phyloP scores from a whole-genome alignment of 495 filamentous ascomycete species.

The Acidomyces sp. region DNA sequence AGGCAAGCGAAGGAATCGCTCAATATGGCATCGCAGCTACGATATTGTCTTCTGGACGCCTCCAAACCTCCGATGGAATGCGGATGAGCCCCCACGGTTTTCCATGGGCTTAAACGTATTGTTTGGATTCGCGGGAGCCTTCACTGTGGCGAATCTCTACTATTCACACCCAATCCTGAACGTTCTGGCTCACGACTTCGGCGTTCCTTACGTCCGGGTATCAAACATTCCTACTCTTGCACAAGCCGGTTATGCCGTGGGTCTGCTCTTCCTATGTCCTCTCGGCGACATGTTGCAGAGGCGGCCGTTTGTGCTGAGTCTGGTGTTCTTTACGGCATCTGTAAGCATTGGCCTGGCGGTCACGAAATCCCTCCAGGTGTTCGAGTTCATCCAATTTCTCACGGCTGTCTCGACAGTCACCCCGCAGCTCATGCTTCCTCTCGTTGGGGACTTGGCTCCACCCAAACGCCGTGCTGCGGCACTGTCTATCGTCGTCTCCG shows the following conservation, averaged over 20 bases:
- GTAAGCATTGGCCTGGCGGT: slow-evolving; percentile 59
- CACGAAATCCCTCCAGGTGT: slow-evolving; percentile 49
- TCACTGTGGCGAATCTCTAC: slow-evolving; percentile 59
- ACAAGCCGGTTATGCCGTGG: slow-evolving; percentile 68
- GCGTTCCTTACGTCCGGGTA: slow-evolving; percentile 38
- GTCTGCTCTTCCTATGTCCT: slow-evolving; percentile 64
- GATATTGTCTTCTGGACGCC: slow-evolving; percentile 41
- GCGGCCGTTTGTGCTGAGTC: slow-evolving; percentile 51
- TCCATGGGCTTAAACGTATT: slow-evolving; percentile 46
- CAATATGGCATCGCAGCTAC: slow-evolving; percentile 23
- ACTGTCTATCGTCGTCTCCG: slow-evolving; percentile 60
- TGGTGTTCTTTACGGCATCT: slow-evolving; percentile 54
- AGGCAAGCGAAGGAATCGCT: slow-evolving; percentile 2
- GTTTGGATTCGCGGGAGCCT: slow-evolving; percentile 40
- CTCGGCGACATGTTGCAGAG: slow-evolving; percentile 61
- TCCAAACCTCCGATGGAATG: slow-evolving; percentile 43
- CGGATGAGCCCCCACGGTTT: slow-evolving; percentile 42
- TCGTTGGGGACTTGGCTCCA: slow-evolving; percentile 71
- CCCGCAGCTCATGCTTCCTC: slow-evolving; percentile 71
- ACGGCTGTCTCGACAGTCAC: slow-evolving; percentile 67
- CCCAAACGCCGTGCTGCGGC: slow-evolving; percentile 52
- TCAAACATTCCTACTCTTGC: slow-evolving; percentile 56
- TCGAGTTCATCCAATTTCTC: slow-evolving; percentile 57
- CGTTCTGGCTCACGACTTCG: slow-evolving; percentile 46
- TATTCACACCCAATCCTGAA: slow-evolving; percentile 60